Percentiles rank a stretch among this genome's conserved stretches.
These are phyloP conservation scores for Liriodendron chinense DNA, from an alignment of 164 flowering plant genomes.

Conservation along the genomic window DNA sequence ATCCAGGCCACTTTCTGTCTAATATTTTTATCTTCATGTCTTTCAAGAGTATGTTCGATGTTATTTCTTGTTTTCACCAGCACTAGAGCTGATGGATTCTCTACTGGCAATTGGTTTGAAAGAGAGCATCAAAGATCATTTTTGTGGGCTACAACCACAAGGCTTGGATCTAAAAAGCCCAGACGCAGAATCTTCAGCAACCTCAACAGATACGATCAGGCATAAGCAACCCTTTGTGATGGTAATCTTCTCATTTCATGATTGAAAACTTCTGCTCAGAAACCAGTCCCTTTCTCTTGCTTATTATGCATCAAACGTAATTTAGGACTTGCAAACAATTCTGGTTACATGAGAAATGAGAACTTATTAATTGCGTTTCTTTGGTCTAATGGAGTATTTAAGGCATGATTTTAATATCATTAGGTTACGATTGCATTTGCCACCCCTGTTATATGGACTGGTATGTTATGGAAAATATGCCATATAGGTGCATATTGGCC, in stretches of 20 bases:
- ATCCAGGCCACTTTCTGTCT: no score
- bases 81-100: conserved; percentile 25
- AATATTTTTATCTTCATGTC: background rate
- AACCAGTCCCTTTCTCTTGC: background rate
- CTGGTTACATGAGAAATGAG: background rate
- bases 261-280: background rate
- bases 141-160: conserved; percentile 7
- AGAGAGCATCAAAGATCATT: conserved; percentile 18
- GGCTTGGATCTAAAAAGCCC: background rate
- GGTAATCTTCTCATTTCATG: conserved; percentile 24
- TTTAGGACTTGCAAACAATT: background rate
- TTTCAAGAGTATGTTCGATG: background rate
- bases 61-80: background rate
- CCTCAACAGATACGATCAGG: background rate
- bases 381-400: background rate
- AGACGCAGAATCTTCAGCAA: background rate
- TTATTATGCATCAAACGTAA: background rate
- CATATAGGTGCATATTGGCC: no score
- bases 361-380: background rate
- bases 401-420: no score
- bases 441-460: no score
- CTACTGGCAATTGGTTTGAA: conserved; percentile 14
- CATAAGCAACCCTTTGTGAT: conserved; percentile 55
- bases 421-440: no score
- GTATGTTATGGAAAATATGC: no score